These are phyloP conservation scores for Lanmaoa pseudosensibilis DNA, from an alignment of 768 basidiomycete genomes.

Conservation along the genomic window DNA sequence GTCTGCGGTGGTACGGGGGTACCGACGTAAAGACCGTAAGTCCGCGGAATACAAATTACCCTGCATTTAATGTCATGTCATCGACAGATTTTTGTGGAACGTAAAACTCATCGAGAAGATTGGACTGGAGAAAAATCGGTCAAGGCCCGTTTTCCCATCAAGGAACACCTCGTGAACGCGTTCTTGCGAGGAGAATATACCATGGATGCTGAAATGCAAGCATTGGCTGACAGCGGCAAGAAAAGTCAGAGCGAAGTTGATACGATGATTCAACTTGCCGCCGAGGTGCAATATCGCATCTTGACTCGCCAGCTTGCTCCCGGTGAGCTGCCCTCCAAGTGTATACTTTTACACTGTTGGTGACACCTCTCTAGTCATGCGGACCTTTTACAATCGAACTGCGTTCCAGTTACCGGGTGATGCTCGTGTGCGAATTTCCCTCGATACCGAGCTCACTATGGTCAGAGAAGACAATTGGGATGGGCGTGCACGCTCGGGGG, in stretches of 20 bases:
- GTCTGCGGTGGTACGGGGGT: slow-evolving; percentile 97
- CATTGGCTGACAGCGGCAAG: slow-evolving; percentile 83
- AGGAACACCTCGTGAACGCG: slow-evolving; percentile 89
- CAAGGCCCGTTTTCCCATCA: slow-evolving; percentile 94
- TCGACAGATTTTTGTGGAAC: slow-evolving; percentile 77
- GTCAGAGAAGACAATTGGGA: slow-evolving; percentile 98
- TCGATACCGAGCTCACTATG: slow-evolving; percentile 95
- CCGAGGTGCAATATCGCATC: slow-evolving; percentile 92
- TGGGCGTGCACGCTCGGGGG: slow-evolving; percentile 65
- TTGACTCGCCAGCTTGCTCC: slow-evolving; percentile 79
- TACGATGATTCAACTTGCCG: slow-evolving; percentile 93
- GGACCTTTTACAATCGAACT: slow-evolving; percentile 97
- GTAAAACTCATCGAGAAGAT: slow-evolving; percentile 93
- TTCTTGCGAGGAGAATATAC: slow-evolving; percentile 89
- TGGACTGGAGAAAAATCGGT: slow-evolving; percentile 99
- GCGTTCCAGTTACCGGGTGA: slow-evolving; percentile 99
- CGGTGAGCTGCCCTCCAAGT: slow-evolving; percentile 46
- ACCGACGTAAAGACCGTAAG: slow-evolving; percentile 74
- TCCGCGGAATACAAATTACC: slow-evolving; percentile 2
- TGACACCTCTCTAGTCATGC: slow-evolving; percentile 61
- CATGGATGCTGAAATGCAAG: slow-evolving; percentile 91
- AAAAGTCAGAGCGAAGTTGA: slow-evolving; percentile 92
- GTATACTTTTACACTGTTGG: not conserved
- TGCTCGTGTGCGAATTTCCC: slow-evolving; percentile 96
- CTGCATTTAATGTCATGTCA: not conserved